A percentile compares a stretch with the other conserved stretches of the same genome.
These are phyloP conservation scores for Thinopyrum obtusiflorum DNA, from an alignment of 202 grass and related monocot genomes.

Conservation along the genomic window DNA sequence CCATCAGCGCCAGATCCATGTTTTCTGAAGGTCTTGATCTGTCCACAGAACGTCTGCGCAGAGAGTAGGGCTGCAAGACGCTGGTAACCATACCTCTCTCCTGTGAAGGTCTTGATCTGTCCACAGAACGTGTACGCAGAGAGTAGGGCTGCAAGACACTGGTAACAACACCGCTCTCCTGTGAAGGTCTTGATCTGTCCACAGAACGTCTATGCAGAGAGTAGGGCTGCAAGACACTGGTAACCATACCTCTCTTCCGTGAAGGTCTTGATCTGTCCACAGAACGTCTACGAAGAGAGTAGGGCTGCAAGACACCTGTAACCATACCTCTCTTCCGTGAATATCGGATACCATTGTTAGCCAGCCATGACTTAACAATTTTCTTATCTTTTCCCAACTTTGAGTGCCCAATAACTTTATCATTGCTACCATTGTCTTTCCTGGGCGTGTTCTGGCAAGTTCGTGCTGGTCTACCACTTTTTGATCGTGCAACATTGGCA, in stretches of 20 bases:
- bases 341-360: neutral
- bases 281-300: neutral
- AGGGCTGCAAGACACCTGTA: neutral
- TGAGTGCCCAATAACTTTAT: neutral
- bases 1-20: slow-evolving; percentile 6
- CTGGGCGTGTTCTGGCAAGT: neutral
- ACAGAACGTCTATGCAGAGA: neutral
- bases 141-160: neutral
- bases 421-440: neutral
- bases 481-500: neutral
- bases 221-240: neutral
- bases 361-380: neutral
- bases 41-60: neutral
- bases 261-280: neutral
- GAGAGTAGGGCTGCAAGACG: neutral
- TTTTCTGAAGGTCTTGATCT: neutral
- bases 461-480: neutral
- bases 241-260: neutral
- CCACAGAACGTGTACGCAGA: neutral
- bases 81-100: neutral
- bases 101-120: neutral
- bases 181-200: neutral
- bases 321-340: neutral
- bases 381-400: neutral
- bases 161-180: neutral